phyloP scores from a whole-genome alignment of 352 stramenopile species.

The Phytophthora citrophthora region DNA sequence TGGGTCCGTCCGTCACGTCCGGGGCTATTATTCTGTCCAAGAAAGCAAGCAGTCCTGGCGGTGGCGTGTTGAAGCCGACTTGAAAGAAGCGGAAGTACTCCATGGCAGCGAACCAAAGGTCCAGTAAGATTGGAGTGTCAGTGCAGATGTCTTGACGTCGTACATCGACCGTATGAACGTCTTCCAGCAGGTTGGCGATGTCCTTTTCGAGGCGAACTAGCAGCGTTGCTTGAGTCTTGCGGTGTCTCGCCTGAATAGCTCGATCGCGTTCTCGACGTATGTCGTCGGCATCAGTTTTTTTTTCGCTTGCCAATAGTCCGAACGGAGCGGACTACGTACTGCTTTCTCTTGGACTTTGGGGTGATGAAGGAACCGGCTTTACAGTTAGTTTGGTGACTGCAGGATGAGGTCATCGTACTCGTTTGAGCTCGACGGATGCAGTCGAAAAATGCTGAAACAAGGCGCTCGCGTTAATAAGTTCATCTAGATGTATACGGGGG shows the following conservation, averaged over 20 bases:
- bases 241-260: conserved; percentile 1
- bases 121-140: neutral
- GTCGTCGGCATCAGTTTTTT: neutral
- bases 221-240: neutral
- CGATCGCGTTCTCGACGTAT: conserved; percentile 2
- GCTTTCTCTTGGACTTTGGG: too few species aligned
- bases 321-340: too few species aligned
- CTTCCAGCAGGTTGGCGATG: conserved; percentile 1
- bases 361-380: too few species aligned
- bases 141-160: neutral
- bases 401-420: too few species aligned
- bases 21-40: neutral
- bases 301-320: neutral
- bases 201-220: neutral
- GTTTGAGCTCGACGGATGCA: too few species aligned
- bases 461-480: too few species aligned
- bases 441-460: too few species aligned
- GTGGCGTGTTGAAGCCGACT: neutral
- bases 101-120: neutral
- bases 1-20: conserved; percentile 2
- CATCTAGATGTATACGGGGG: too few species aligned
- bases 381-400: too few species aligned
- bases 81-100: conserved; percentile 11
- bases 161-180: neutral
- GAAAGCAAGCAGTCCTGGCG: neutral